Base-by-base conservation (phyloP, 306 rosid genomes). In the Castanea mollissima region DNA sequence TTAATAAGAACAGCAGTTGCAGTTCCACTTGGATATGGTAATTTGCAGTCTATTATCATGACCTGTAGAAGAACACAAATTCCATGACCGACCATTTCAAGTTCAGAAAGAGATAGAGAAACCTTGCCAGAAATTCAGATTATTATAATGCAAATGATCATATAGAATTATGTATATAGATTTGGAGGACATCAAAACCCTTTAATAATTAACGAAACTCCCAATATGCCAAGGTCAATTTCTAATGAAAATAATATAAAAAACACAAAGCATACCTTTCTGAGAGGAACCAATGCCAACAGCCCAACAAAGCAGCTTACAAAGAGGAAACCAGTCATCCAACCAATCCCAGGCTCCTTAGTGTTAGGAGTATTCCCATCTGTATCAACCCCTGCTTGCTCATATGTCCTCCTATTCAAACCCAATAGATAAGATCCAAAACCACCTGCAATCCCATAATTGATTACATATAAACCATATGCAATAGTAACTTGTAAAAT, bases 1-100 rank as follows among this genome's bases (percentile, higher is more conserved):
- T 96, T 96, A 65, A 96, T 96, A 41, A 96, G 99, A 86, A 96
- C 94, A 70, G 98, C 99, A 74, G 99, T 96, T 35, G 99, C 99
- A 82, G 99, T 93, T 86, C 99, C 99, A 75, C 97, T 96, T 21
- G 99, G 99, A 81, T 93, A 96, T 6, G 93, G 31, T 74, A 96
- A 84, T 60, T 93, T 93, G 85, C 91, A 96, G 89, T 96, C 98
- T 77, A 96, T 87, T 58, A 96, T 90, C 99, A 96, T 96, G 32
- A 96, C 90, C 99, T 96, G 93, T 84, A 65, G 68, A 77, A 81
- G 34, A 86, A 70, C 55, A 67, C 31, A 82, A 81, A 68, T 25
- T n/a, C 18, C 83, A 80, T 69, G 74, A 83, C 63, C 75, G 29
- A 52, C 49, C n/a, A 34, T 56, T 35, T 73, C 68, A 82, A 59